Conservation (phyloP, 768 basidiomycete genomes). For the Calocybe indica region DNA sequence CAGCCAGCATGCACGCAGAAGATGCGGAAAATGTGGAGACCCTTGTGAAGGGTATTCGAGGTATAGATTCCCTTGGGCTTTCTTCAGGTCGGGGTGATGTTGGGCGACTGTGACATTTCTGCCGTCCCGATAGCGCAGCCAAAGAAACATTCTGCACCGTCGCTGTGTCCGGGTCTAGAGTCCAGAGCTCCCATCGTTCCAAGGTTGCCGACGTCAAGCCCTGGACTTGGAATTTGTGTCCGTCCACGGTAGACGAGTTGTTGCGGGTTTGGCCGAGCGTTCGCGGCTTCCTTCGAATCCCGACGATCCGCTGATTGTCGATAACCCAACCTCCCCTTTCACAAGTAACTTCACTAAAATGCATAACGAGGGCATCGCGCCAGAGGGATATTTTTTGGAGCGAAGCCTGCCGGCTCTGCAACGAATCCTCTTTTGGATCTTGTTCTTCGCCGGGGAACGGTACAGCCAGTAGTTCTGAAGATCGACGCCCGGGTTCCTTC, state of each 20-base stretch:
- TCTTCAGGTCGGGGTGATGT: conserved; percentile 13
- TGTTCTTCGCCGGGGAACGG: conserved; percentile 39
- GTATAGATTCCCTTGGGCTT: conserved; percentile 24
- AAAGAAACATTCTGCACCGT: conserved; percentile 46
- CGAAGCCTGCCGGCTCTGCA: conserved; percentile 21
- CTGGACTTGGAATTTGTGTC: conserved; percentile 3
- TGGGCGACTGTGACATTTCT: conserved; percentile 12
- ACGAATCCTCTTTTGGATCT: conserved; percentile 19
- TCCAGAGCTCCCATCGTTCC: conserved; percentile 84
- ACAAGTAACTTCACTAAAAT: conserved; percentile 50
- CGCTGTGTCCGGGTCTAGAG: conserved; percentile 52
- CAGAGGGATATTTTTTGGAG: conserved; percentile 41
- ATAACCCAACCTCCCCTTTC: conserved; percentile 82
- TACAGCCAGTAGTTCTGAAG: conserved; percentile 39
- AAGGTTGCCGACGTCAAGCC: conserved; percentile 61
- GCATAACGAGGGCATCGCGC: conserved; percentile 50
- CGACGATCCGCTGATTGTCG: conserved; percentile 49
- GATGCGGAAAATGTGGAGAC: conserved; percentile 53
- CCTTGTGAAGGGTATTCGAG: conserved; percentile 77
- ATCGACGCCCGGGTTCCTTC: conserved; percentile 50
- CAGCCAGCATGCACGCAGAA: conserved; percentile 51
- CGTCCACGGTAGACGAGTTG: not conserved
- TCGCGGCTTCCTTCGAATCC: conserved; percentile 64
- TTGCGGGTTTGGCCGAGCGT: conserved; percentile 16
- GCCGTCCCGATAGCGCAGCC: conserved; percentile 32